These are phyloP conservation scores for Debaryomycetaceae sp. DNA, from an alignment of 1,139 yeast species.

Conservation along the genomic window DNA sequence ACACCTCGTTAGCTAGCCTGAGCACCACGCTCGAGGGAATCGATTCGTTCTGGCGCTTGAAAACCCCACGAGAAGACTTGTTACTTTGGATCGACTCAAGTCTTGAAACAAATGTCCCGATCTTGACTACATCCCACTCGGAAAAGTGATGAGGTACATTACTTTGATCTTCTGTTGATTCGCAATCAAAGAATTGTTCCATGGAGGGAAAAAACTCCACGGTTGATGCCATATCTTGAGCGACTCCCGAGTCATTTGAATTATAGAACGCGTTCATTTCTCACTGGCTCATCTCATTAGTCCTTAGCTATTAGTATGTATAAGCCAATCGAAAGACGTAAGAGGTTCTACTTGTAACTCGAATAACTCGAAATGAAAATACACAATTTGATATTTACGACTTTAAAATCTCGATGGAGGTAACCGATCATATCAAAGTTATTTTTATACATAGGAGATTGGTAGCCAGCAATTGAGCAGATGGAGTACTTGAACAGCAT, in stretches of 20 bases:
- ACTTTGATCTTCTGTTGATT: constrained; percentile 10
- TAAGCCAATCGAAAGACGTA: background rate
- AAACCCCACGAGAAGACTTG: constrained; percentile 5
- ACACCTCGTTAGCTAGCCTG: constrained; percentile 56
- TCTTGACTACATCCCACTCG: constrained; percentile 29
- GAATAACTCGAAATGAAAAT: background rate
- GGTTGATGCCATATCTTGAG: constrained; percentile 11
- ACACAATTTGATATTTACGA: background rate
- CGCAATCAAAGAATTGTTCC: constrained; percentile 6
- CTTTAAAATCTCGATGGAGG: background rate
- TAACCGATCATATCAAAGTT: background rate
- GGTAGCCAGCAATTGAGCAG: constrained; percentile 1
- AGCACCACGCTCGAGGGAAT: constrained; percentile 31
- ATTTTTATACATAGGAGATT: background rate
- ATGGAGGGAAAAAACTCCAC: constrained; percentile 24
- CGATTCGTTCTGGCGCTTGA: constrained; percentile 2
- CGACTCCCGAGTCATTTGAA: background rate
- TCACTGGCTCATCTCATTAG: background rate
- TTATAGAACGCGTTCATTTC: background rate
- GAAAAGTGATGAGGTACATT: constrained; percentile 7
- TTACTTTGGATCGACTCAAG: constrained; percentile 24
- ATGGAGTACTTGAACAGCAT: constrained; percentile 44
- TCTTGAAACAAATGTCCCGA: constrained; percentile 35
- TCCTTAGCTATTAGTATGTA: background rate
- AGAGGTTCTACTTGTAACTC: too few species aligned